A percentile compares a stretch with the other conserved stretches of the same genome.
These are phyloP conservation scores for Russula vinacea DNA, from an alignment of 768 basidiomycete genomes.

Conservation along the genomic window DNA sequence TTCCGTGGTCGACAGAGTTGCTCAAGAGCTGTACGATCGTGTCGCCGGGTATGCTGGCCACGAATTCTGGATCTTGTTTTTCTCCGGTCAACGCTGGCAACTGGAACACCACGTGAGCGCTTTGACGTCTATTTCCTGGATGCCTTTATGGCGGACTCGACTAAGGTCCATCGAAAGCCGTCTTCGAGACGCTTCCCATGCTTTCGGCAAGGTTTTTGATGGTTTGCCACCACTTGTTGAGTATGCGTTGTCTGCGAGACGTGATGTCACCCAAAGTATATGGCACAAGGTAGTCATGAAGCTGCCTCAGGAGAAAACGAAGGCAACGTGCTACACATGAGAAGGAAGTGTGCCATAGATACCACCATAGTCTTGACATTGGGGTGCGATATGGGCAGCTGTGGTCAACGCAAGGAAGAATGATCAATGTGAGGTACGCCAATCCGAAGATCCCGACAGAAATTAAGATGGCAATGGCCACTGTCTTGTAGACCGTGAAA, in stretches of 20 bases:
- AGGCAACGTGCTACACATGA: neutral
- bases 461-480: constrained; percentile 9
- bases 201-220: neutral
- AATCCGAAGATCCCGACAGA: constrained; percentile 6
- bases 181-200: neutral
- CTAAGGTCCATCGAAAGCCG: constrained; percentile 6
- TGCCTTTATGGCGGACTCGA: neutral
- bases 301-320: neutral
- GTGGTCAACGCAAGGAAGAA: constrained; percentile 16
- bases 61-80: constrained; percentile 7
- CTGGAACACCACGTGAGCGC: constrained; percentile 7
- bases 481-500: constrained; percentile 1
- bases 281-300: neutral
- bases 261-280: neutral
- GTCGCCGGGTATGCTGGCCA: constrained; percentile 6
- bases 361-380: constrained; percentile 19
- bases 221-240: neutral
- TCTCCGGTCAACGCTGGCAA: neutral
- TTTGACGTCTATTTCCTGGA: neutral
- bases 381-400: constrained; percentile 27
- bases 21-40: constrained; percentile 4
- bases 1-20: neutral
- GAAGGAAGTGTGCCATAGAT: constrained; percentile 5
- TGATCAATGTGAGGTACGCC: constrained; percentile 16
- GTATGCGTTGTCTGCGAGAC: neutral